A percentile compares a stretch with the other conserved stretches of the same genome.
phyloP scores from a whole-genome alignment of 2,329 filamentous ascomycete genomes.

The Cadophora malorum region DNA sequence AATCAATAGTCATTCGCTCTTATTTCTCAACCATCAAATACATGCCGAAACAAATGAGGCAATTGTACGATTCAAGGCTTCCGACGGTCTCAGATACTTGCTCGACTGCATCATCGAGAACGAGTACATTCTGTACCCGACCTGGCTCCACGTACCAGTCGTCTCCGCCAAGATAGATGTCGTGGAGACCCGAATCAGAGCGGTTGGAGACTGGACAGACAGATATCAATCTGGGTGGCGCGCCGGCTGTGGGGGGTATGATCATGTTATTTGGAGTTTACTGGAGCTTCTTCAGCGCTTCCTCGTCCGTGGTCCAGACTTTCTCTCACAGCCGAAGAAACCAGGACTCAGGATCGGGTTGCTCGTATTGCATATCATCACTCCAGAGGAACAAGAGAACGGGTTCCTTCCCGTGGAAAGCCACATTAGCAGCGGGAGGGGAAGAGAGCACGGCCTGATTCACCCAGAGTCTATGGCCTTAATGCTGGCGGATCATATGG shows the following conservation, averaged over 20 bases:
- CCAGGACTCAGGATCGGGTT: background rate
- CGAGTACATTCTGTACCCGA: background rate
- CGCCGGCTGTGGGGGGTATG: background rate
- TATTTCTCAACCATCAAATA: background rate
- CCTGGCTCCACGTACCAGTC: conserved; percentile 9
- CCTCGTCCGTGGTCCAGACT: background rate
- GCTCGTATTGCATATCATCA: background rate
- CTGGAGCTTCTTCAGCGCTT: conserved; percentile 7
- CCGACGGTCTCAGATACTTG: background rate
- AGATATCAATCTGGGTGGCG: background rate
- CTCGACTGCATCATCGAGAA: conserved; percentile 11
- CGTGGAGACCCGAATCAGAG: conserved; percentile 8
- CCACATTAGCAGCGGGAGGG: background rate
- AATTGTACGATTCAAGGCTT: background rate
- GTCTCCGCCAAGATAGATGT: background rate
- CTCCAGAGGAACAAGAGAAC: background rate
- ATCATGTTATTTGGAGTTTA: background rate
- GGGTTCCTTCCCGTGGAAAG: background rate
- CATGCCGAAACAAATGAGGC: background rate
- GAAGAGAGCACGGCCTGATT: background rate
- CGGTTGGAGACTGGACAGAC: background rate
- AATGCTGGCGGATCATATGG: background rate
- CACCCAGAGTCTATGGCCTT: background rate
- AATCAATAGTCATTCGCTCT: background rate
- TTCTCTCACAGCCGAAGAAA: background rate